phyloP scores from a whole-genome alignment of 352 stramenopile genomes.

The Peronosclerospora sorghi region DNA sequence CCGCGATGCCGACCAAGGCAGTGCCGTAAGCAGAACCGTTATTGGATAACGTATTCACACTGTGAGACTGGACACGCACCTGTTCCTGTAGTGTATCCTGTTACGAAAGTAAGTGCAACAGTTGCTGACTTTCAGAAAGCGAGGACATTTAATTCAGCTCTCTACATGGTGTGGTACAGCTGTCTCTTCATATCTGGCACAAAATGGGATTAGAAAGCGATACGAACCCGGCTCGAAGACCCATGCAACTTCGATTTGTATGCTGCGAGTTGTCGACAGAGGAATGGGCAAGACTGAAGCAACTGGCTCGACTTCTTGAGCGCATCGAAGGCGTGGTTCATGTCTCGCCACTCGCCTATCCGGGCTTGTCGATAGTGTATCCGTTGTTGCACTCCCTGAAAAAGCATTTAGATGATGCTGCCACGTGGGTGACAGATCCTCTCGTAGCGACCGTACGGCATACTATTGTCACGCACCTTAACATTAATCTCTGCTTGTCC shows the following conservation, averaged over 20 bases:
- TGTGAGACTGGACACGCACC: conserved; percentile 75
- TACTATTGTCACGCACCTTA: conserved; percentile 38
- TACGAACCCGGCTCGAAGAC: conserved; percentile 48
- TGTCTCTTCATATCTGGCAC: conserved; percentile 78
- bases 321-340: conserved; percentile 57
- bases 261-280: conserved; percentile 60
- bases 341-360: conserved; percentile 53
- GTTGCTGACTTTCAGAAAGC: not conserved
- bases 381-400: conserved; percentile 58
- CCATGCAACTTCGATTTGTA: conserved; percentile 71
- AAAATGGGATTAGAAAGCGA: conserved; percentile 68
- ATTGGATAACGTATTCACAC: conserved; percentile 83
- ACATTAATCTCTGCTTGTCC: conserved; percentile 41
- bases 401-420: conserved; percentile 53
- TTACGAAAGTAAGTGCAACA: conserved; percentile 50
- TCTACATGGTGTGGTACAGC: conserved; percentile 18
- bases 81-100: conserved; percentile 69
- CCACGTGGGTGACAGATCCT: conserved; percentile 49
- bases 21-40: conserved; percentile 76
- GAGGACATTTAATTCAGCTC: not conserved
- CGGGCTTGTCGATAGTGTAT: conserved; percentile 54
- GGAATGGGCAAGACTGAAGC: conserved; percentile 59
- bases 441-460: conserved; percentile 51
- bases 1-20: too few relatives aligned
- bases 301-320: conserved; percentile 52